Percentiles rank a stretch among this genome's conserved stretches.
Conservation (phyloP, 2,329 filamentous ascomycete genomes). For the Pezicula rhizophila region DNA sequence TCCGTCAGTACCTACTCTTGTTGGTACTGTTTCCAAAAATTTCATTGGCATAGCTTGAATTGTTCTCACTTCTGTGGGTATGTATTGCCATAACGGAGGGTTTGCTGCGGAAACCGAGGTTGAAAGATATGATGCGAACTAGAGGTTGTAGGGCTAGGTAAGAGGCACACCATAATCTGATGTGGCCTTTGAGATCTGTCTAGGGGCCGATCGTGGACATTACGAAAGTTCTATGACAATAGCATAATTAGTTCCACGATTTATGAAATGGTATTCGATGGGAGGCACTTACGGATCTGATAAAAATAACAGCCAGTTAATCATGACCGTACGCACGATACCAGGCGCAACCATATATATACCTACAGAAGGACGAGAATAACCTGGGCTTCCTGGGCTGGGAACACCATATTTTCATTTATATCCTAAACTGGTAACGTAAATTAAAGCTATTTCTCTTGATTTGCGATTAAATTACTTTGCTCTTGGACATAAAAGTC, state of each 20-base stretch:
- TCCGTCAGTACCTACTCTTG: not conserved
- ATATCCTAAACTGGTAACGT: slow-evolving; percentile 33
- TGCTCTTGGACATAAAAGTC: slow-evolving; percentile 25
- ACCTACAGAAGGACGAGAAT: slow-evolving; percentile 33
- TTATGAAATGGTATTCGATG: too few species aligned
- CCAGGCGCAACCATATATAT: slow-evolving; percentile 31
- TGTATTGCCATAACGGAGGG: not conserved
- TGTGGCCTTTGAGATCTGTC: slow-evolving; percentile 32
- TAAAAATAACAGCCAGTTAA: slow-evolving; percentile 2
- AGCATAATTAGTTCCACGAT: too few species aligned
- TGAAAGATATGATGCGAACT: slow-evolving; percentile 22
- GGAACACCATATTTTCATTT: slow-evolving; percentile 30
- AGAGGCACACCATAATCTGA: slow-evolving; percentile 37
- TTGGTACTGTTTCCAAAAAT: not conserved
- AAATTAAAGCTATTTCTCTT: slow-evolving; percentile 28
- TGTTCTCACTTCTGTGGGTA: not conserved
- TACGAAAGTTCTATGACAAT: too few species aligned
- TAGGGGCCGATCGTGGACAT: slow-evolving; percentile 7
- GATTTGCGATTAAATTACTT: slow-evolving; percentile 29
- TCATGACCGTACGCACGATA: slow-evolving; percentile 30
- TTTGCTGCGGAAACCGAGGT: slow-evolving; percentile 4
- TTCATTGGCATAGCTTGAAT: not conserved
- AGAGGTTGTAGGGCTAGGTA: slow-evolving; percentile 35
- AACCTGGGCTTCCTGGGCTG: slow-evolving; percentile 28
- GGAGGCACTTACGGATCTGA: too few species aligned